Evolutionary conservation across 2,329 filamentous ascomycete species (phyloP), one percentile per base, ranked within the genome.

Genomic region (Stachybotrys echinatus): DNA sequence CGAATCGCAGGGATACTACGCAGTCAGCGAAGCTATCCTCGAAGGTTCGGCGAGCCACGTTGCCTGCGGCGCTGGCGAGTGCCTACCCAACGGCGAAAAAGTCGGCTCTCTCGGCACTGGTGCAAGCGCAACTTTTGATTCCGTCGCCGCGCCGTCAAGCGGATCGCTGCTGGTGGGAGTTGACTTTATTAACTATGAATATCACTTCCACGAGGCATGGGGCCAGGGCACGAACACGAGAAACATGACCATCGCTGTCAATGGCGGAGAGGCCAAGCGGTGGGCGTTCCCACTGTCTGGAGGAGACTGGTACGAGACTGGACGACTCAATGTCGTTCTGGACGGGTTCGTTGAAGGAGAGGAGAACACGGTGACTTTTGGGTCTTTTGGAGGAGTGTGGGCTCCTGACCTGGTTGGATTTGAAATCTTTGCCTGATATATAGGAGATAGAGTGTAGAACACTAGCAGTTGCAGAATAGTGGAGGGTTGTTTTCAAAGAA

Each of bases 151-250:
- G 1, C 53, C 62, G 1, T 65, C 58, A 0, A 59, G 53, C 4
- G 67, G 70, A 1, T 55, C 55, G 3, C 69, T 72, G 51, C 68
- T 74, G 27, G 51, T 79, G 1, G 73, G 72, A 1, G 59, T 79
- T 12, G 73, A 77, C 55, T 79, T 72, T 43, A 74, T 77, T 60
- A 79, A 80, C 61, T 78, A 80, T 53, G 75, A 79, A 8, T 65
- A 77, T 12, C 67, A 71, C 0, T 67, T 76, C 17, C 60, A 59
- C 2, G 68, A 64, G 0, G 63, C 71, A 0, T 78, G 74, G 64
- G 68, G 55, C 0, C 69, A 59, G 53, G 76, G 73, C 0, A 66
- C 70, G 1, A 80, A 79, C 54, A 72, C 75, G 0, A 62, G 75
- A 1, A 79, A 79, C 48, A 66, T 78, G 58, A 76, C 75, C 0